Evolutionary conservation across 257 asterid species (phyloP).

Genomic region (Rehmannia glutinosa): DNA sequence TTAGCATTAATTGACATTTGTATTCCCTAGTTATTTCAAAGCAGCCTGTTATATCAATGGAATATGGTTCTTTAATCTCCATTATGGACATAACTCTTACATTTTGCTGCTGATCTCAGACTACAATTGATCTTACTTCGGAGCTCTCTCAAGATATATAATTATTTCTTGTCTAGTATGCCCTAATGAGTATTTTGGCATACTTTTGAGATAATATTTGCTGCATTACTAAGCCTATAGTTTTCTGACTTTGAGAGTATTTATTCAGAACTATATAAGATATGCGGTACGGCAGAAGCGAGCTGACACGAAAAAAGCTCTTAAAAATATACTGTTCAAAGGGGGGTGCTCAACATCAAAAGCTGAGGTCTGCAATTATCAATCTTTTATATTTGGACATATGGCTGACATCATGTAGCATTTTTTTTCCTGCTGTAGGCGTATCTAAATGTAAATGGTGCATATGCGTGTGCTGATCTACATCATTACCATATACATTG

Average conservation of each 20-base stretch:
- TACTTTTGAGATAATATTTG: neutral
- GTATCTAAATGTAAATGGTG: too few species aligned
- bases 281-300: slow-evolving; percentile 62
- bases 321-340: slow-evolving; percentile 47
- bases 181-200: neutral
- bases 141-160: neutral
- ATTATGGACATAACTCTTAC: neutral
- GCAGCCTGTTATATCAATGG: neutral
- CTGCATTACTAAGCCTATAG: neutral
- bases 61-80: neutral
- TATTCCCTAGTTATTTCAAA: too few species aligned
- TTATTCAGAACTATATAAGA: slow-evolving; percentile 48
- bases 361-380: slow-evolving; percentile 46
- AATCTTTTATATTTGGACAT: neutral
- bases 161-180: neutral
- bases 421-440: too few species aligned
- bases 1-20: too few species aligned
- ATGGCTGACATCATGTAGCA: neutral
- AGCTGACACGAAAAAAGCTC: slow-evolving; percentile 60
- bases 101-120: neutral
- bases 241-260: slow-evolving; percentile 15
- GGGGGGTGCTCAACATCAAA: slow-evolving; percentile 41
- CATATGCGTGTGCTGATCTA: neutral
- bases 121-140: neutral
- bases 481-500: neutral